Evolutionary conservation across 2,329 filamentous ascomycete genomes (phyloP).

Genomic region (Fusarium virguliforme): DNA sequence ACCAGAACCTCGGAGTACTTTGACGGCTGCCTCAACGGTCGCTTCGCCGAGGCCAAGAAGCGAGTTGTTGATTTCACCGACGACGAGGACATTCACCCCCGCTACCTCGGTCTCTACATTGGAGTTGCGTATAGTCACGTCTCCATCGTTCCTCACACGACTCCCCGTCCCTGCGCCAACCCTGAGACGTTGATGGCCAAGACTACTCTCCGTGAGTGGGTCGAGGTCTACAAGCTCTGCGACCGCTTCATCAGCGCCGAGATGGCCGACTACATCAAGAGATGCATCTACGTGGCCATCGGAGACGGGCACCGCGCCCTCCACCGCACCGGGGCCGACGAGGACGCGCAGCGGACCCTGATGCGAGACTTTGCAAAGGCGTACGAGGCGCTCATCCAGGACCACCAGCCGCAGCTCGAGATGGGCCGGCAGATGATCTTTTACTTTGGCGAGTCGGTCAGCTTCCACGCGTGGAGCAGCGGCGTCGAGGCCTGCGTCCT

Average conservation of each 20-base stretch:
- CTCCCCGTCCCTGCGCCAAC: constrained; percentile 44
- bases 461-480: constrained; percentile 50
- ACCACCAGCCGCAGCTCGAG: constrained; percentile 44
- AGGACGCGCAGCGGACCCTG: constrained; percentile 50
- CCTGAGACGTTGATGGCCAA: constrained; percentile 50
- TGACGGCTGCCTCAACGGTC: constrained; percentile 48
- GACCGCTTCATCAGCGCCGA: constrained; percentile 55
- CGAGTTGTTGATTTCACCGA: constrained; percentile 51
- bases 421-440: constrained; percentile 50
- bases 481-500: constrained; percentile 45
- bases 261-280: constrained; percentile 53
- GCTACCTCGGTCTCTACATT: constrained; percentile 56
- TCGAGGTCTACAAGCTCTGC: constrained; percentile 58
- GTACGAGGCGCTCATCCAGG: constrained; percentile 53
- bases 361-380: constrained; percentile 57
- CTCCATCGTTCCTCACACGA: constrained; percentile 53
- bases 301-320: constrained; percentile 55
- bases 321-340: constrained; percentile 49
- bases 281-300: constrained; percentile 53
- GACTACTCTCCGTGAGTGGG: constrained; percentile 53
- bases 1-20: constrained; percentile 57
- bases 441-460: constrained; percentile 56
- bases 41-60: constrained; percentile 51
- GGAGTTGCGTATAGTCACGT: constrained; percentile 57
- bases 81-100: constrained; percentile 55